phyloP scores from a whole-genome alignment of 139 green algal species.

The Desmodesmus armatus region DNA sequence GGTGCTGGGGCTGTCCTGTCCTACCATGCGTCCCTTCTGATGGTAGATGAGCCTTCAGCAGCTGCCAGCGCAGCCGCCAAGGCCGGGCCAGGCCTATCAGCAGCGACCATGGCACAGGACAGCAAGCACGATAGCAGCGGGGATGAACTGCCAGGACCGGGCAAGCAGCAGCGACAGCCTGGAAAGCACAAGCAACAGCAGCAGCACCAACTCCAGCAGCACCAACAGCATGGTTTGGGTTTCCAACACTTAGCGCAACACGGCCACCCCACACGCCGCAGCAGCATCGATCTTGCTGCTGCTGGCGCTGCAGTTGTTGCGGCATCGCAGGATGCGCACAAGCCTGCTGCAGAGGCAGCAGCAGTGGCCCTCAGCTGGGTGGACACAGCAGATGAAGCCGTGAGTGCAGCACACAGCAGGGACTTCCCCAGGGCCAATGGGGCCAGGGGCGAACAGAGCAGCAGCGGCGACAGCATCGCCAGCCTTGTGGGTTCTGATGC shows the following conservation, averaged over 20 bases:
- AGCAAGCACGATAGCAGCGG: neutral
- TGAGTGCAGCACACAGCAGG: too few species aligned
- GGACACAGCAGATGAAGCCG: too few species aligned
- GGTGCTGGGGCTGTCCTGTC: constrained; percentile 17
- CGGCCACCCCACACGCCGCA: too few species aligned
- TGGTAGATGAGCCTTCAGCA: constrained; percentile 1
- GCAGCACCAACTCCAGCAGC: neutral
- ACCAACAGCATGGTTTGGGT: constrained; percentile 1
- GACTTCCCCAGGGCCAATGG: too few species aligned
- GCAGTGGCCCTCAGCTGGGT: neutral
- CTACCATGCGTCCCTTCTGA: constrained; percentile 35
- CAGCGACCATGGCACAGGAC: neutral
- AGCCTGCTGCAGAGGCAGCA: neutral
- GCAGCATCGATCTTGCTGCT: too few species aligned
- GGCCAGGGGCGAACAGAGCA: too few species aligned
- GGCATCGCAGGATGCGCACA: too few species aligned
- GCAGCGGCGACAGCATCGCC: neutral
- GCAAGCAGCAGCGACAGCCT: neutral
- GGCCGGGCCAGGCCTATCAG: neutral
- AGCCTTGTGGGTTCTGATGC: neutral
- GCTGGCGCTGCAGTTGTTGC: too few species aligned
- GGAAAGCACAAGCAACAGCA: neutral
- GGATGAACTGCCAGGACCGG: neutral
- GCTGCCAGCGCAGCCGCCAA: neutral
- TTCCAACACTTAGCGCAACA: too few species aligned